Percentiles rank a stretch among this genome's conserved stretches.
Conservation (phyloP, 2,329 filamentous ascomycete species). For the Paecilomyces dactylethromorphus region DNA sequence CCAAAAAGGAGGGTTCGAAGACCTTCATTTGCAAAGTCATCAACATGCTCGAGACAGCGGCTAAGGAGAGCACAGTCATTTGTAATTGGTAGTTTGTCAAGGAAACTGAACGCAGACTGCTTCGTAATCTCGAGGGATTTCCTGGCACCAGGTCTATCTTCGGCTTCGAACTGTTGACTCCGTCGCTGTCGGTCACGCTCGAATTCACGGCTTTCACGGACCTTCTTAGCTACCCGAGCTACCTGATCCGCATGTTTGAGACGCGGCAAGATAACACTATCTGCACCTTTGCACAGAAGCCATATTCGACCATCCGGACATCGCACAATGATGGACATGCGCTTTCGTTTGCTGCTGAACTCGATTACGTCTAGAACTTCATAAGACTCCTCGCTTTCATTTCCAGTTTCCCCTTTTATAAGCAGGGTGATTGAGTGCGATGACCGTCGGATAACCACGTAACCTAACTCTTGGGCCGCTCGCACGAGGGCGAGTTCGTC, state of each 20-base stretch:
- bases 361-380: conserved; percentile 72
- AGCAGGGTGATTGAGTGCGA: conserved; percentile 56
- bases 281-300: conserved; percentile 73
- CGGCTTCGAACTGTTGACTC: not conserved
- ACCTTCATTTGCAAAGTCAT: conserved; percentile 74
- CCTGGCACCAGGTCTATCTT: not conserved
- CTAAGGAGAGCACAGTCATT: not conserved
- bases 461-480: conserved; percentile 68
- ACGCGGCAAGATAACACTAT: conserved; percentile 64
- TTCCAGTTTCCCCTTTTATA: not conserved
- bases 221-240: conserved; percentile 44
- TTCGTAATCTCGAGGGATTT: not conserved
- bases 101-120: not conserved
- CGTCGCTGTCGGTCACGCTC: not conserved
- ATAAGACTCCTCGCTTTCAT: conserved; percentile 50
- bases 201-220: conserved; percentile 63
- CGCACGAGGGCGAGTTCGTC: conserved; percentile 73
- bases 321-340: conserved; percentile 72
- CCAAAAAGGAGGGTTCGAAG: conserved; percentile 70
- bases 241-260: conserved; percentile 50
- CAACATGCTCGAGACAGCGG: conserved; percentile 62
- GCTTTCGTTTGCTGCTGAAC: conserved; percentile 72
- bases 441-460: conserved; percentile 62
- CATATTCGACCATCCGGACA: conserved; percentile 69
- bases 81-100: not conserved